Evolutionary conservation across 345 rosid genomes (phyloP).

Genomic region (Arabidopsis thaliana): DNA sequence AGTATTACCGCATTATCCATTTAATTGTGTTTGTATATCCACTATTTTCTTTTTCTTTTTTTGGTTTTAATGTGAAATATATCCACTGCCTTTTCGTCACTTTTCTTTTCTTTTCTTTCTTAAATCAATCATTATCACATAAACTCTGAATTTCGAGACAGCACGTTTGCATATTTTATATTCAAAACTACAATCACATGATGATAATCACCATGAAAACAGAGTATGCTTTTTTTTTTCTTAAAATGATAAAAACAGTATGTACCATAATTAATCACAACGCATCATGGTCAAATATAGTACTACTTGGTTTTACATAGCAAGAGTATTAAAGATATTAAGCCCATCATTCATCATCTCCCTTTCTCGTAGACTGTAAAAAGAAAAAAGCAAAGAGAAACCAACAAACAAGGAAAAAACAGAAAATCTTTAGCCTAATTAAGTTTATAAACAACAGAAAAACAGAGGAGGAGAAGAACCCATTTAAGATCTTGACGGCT

Average conservation of each 20-base stretch:
- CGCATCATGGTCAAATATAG: constrained; percentile 9
- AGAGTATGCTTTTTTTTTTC: background rate
- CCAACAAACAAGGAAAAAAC: background rate
- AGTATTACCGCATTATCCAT: background rate
- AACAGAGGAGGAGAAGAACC: constrained; percentile 20
- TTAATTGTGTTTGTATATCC: background rate
- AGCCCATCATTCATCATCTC: background rate
- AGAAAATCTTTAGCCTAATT: background rate
- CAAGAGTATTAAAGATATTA: constrained; percentile 1
- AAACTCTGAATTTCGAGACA: background rate
- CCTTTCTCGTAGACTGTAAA: background rate
- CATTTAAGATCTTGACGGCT: constrained; percentile 23
- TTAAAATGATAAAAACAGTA: background rate
- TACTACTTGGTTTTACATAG: background rate
- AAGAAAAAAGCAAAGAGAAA: background rate
- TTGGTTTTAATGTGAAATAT: too few relatives aligned
- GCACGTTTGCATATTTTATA: constrained; percentile 15
- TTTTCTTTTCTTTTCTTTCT: background rate
- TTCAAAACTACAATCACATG: constrained; percentile 5
- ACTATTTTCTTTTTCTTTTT: background rate
- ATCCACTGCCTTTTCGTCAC: background rate
- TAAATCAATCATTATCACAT: constrained; percentile 13
- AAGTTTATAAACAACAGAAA: constrained; percentile 14
- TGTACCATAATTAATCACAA: constrained; percentile 1
- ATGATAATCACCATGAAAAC: background rate